Conservation (phyloP, 352 stramenopile species). For the Globisporangium paddicum region DNA sequence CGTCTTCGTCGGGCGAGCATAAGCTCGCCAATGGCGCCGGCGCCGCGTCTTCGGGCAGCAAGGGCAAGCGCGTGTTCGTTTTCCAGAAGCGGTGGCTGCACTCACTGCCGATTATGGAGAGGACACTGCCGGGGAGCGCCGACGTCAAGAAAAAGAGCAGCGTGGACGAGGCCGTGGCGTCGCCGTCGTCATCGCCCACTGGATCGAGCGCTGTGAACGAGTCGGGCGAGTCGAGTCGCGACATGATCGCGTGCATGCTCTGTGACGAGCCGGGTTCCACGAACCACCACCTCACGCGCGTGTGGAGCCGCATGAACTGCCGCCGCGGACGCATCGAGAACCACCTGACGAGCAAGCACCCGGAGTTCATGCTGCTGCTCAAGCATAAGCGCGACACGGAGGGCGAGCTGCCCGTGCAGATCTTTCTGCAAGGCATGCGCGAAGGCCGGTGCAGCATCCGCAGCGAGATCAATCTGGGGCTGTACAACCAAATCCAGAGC, state of each 20-base stretch:
- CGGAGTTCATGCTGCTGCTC: slow-evolving; percentile 75
- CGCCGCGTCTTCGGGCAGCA: not conserved
- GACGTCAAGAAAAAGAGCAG: slow-evolving; percentile 23
- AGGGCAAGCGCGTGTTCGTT: slow-evolving; percentile 70
- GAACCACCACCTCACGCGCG: slow-evolving; percentile 53
- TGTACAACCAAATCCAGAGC: slow-evolving; percentile 51
- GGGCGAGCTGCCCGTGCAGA: slow-evolving; percentile 64
- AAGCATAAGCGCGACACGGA: slow-evolving; percentile 74
- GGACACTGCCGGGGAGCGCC: slow-evolving; percentile 36
- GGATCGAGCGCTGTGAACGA: slow-evolving; percentile 4
- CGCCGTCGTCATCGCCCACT: not conserved
- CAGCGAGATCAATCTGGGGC: slow-evolving; percentile 54
- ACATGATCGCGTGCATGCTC: slow-evolving; percentile 76
- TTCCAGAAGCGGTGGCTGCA: slow-evolving; percentile 81
- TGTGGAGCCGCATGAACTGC: slow-evolving; percentile 75
- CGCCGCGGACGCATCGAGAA: slow-evolving; percentile 75
- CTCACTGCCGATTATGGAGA: slow-evolving; percentile 75
- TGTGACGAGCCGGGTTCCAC: slow-evolving; percentile 57
- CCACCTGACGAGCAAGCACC: slow-evolving; percentile 75
- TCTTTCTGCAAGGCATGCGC: slow-evolving; percentile 75
- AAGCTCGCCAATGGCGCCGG: not conserved
- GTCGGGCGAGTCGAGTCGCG: slow-evolving; percentile 20
- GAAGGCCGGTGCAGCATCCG: slow-evolving; percentile 63
- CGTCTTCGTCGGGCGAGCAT: slow-evolving; percentile 1
- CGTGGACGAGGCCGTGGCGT: not conserved